Percentiles rank a stretch among this genome's conserved stretches.
Conservation (phyloP, 2,329 filamentous ascomycete species). For the Neopestalotiopsis sp. region DNA sequence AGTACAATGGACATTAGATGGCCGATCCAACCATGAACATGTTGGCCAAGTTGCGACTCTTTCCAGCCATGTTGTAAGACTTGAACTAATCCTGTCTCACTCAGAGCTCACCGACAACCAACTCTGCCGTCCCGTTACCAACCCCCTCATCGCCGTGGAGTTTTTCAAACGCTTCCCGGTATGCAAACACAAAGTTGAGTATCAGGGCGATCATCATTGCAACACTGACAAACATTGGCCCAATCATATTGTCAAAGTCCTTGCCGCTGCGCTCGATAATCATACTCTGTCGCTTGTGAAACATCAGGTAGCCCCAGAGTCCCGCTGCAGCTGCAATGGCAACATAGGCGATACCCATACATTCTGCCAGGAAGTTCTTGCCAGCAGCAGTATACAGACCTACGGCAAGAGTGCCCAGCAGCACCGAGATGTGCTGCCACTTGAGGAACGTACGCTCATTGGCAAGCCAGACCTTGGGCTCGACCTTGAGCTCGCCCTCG, state of each 20-base stretch:
- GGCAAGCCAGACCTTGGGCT: conserved; percentile 98
- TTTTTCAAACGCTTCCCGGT: conserved; percentile 14
- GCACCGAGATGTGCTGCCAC: conserved; percentile 93
- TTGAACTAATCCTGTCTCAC: neutral
- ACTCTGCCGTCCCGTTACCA: conserved; percentile 1
- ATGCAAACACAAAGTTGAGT: conserved; percentile 87
- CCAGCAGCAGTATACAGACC: conserved; percentile 89
- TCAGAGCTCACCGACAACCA: conserved; percentile 9
- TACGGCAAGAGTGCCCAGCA: conserved; percentile 83
- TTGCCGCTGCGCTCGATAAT: conserved; percentile 86
- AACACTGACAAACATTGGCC: conserved; percentile 81
- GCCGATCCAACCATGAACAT: neutral
- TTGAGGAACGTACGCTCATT: conserved; percentile 99
- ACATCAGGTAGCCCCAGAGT: conserved; percentile 85
- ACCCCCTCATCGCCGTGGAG: conserved; percentile 3
- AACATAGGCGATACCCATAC: conserved; percentile 84
- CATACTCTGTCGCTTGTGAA: conserved; percentile 75
- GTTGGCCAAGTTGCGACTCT: neutral
- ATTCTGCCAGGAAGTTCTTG: conserved; percentile 74
- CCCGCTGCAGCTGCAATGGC: conserved; percentile 82
- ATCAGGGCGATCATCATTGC: conserved; percentile 80
- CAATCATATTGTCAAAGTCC: conserved; percentile 89
- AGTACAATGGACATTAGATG: neutral
- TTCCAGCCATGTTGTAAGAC: neutral
- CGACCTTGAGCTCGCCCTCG: conserved; percentile 85